These are phyloP conservation scores for Graphilbum ipis-grandicollis DNA, from an alignment of 2,329 filamentous ascomycete genomes.

Conservation along the genomic window DNA sequence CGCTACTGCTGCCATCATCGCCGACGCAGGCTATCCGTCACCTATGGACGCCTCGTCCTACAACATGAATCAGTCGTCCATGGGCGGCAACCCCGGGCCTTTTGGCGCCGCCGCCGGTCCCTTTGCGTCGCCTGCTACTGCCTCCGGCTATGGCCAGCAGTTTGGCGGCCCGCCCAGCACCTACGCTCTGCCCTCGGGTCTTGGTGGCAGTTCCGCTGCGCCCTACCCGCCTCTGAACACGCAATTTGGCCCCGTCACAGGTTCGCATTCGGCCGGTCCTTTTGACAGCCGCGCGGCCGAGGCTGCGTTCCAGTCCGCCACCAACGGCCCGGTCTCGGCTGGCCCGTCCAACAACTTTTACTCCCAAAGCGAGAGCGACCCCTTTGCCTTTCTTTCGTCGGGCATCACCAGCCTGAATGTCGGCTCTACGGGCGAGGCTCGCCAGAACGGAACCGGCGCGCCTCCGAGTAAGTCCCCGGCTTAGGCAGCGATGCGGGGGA, in stretches of 20 bases:
- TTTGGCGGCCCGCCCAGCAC: slow-evolving; percentile 78
- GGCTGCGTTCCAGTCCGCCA: slow-evolving; percentile 80
- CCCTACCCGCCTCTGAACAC: slow-evolving; percentile 72
- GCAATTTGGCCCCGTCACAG: slow-evolving; percentile 59
- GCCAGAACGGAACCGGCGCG: slow-evolving; percentile 42
- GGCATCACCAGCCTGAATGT: slow-evolving; percentile 59
- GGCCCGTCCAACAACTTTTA: slow-evolving; percentile 62
- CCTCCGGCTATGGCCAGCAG: slow-evolving; percentile 54
- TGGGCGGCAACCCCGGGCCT: slow-evolving; percentile 60
- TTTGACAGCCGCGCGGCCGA: slow-evolving; percentile 91
- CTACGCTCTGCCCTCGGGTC: slow-evolving; percentile 73
- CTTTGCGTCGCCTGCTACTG: slow-evolving; percentile 36
- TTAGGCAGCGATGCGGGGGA: slow-evolving; percentile 21
- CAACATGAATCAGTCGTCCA: slow-evolving; percentile 73
- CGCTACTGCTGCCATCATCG: slow-evolving; percentile 82
- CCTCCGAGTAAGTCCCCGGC: slow-evolving; percentile 43
- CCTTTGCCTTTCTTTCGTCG: slow-evolving; percentile 63
- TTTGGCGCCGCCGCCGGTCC: slow-evolving; percentile 48
- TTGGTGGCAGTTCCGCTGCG: slow-evolving; percentile 60
- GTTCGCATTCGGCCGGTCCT: slow-evolving; percentile 65
- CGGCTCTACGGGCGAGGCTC: slow-evolving; percentile 39
- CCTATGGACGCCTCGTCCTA: slow-evolving; percentile 80
- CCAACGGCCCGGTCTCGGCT: slow-evolving; percentile 62
- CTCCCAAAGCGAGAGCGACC: slow-evolving; percentile 48
- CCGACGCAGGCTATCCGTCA: slow-evolving; percentile 80